phyloP scores from a whole-genome alignment of 2,329 filamentous ascomycete genomes.

The Juglanconis oblonga region DNA sequence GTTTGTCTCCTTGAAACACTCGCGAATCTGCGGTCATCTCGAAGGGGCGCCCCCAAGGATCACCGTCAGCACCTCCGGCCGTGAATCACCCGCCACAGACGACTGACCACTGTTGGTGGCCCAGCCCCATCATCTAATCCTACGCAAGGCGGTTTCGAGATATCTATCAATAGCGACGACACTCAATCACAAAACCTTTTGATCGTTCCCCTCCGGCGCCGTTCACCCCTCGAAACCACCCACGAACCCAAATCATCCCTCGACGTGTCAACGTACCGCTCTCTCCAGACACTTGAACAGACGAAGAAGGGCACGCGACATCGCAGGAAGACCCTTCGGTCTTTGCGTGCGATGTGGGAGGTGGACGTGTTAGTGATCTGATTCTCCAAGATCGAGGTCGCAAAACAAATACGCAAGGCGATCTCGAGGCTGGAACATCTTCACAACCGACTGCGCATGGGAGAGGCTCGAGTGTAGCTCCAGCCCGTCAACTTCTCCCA shows the following conservation, averaged over 20 bases:
- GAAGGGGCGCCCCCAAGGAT: conserved; percentile 15
- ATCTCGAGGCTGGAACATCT: conserved; percentile 8
- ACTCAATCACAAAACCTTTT: not conserved
- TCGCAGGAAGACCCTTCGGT: conserved; percentile 30
- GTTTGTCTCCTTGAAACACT: not conserved
- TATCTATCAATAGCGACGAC: not conserved
- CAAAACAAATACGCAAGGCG: conserved; percentile 2
- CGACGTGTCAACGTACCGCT: not conserved
- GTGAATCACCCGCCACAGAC: conserved; percentile 14
- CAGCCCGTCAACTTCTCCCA: not conserved
- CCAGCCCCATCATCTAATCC: not conserved
- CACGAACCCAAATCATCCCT: not conserved
- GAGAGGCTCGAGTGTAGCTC: not conserved
- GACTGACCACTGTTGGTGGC: conserved; percentile 2
- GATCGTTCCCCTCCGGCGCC: conserved; percentile 7
- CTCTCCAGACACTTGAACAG: not conserved
- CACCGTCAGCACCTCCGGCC: conserved; percentile 9
- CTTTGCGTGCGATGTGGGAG: conserved; percentile 44
- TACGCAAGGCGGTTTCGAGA: not conserved
- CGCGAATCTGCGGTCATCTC: not conserved
- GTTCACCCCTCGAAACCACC: conserved; percentile 9
- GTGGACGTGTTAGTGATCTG: conserved; percentile 38
- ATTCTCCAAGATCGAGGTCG: conserved; percentile 19
- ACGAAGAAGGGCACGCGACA: conserved; percentile 13
- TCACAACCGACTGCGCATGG: not conserved